Conservation (phyloP, 306 rosid genomes). For the Corylus avellana region DNA sequence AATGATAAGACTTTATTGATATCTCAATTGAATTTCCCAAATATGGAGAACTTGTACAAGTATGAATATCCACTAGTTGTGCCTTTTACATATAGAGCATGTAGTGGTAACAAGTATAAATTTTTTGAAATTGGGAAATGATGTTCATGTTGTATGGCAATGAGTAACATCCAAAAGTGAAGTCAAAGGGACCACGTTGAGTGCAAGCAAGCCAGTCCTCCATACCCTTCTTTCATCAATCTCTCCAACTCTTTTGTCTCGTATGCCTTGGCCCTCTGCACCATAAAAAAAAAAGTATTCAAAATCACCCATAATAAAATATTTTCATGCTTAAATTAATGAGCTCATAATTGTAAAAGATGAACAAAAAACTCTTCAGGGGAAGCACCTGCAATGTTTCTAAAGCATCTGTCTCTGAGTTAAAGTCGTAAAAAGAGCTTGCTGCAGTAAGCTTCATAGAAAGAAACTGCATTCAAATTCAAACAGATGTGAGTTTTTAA, state of each 20-base stretch:
- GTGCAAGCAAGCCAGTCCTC: slow-evolving; percentile 63
- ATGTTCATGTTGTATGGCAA: slow-evolving; percentile 48
- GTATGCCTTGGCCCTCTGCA: slow-evolving; percentile 74
- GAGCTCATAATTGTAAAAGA: neutral
- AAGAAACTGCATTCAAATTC: slow-evolving; percentile 67
- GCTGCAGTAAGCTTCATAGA: slow-evolving; percentile 94
- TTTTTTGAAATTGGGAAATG: slow-evolving; percentile 24
- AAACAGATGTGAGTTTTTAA: slow-evolving; percentile 1
- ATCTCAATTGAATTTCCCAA: slow-evolving; percentile 38
- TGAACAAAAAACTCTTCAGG: neutral
- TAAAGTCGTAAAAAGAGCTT: slow-evolving; percentile 73
- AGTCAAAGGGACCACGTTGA: slow-evolving; percentile 79
- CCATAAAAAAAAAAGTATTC: slow-evolving; percentile 8
- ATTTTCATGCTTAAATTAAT: neutral
- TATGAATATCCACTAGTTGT: slow-evolving; percentile 50
- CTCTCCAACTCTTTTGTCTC: slow-evolving; percentile 70
- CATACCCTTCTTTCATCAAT: slow-evolving; percentile 69
- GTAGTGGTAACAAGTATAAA: slow-evolving; percentile 51
- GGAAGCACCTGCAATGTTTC: slow-evolving; percentile 72
- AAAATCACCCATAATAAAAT: no score
- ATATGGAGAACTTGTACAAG: slow-evolving; percentile 51
- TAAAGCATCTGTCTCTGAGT: slow-evolving; percentile 66
- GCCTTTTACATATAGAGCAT: slow-evolving; percentile 33
- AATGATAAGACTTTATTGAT: slow-evolving; percentile 36
- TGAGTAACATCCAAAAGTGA: slow-evolving; percentile 51